A percentile compares a stretch with the other conserved stretches of the same genome.
Conservation (phyloP, 2,329 filamentous ascomycete species). For the Fusarium hainanense region DNA sequence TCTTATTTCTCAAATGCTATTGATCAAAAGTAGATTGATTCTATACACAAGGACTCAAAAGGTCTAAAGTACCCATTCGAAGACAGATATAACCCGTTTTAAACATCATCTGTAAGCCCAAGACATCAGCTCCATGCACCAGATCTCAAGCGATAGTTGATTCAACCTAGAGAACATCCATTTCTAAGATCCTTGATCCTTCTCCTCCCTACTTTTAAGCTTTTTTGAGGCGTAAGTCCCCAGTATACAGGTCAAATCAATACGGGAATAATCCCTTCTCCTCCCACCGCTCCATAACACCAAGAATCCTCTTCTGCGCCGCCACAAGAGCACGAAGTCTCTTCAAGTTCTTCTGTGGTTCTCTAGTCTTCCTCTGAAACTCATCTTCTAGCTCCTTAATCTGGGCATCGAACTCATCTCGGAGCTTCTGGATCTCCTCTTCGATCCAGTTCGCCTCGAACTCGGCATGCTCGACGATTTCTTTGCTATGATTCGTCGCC, state of each 20-base stretch:
- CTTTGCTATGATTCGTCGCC: accelerated
- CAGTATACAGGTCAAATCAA: too few species aligned
- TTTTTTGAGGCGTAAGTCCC: too few species aligned
- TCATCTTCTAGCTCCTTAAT: neutral
- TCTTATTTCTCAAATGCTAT: too few species aligned
- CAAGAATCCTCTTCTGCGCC: neutral
- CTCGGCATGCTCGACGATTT: neutral
- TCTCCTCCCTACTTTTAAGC: too few species aligned
- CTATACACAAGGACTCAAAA: too few species aligned
- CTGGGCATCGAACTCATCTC: neutral
- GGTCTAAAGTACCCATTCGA: neutral
- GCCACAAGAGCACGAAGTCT: neutral
- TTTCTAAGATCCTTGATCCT: too few species aligned
- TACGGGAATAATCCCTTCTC: too few species aligned
- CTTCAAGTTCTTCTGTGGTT: accelerated
- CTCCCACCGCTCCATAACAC: neutral
- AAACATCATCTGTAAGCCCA: too few species aligned
- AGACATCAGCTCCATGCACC: too few species aligned
- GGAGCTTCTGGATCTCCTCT: neutral
- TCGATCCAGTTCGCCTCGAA: neutral
- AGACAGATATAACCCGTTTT: too few species aligned
- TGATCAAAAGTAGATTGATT: too few species aligned
- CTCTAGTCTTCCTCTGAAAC: neutral
- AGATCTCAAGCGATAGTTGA: neutral
- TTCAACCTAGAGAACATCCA: neutral